Conservation (phyloP, 2,329 filamentous ascomycete species). For the Fusarium sambucinum region DNA sequence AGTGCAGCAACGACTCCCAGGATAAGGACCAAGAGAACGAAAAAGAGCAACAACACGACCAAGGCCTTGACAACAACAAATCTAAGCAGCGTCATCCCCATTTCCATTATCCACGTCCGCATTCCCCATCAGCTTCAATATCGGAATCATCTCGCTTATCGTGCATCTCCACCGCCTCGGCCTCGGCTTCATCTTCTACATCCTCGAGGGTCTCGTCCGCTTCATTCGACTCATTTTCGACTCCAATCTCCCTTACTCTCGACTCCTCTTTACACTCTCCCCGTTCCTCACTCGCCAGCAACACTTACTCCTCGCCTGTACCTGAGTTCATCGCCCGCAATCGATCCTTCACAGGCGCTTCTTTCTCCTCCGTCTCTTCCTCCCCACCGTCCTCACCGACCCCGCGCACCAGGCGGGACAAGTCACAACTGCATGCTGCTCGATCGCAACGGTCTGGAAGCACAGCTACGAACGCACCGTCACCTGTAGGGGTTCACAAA, state of each 20-base stretch:
- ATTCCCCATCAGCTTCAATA: conserved; percentile 43
- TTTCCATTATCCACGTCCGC: conserved; percentile 43
- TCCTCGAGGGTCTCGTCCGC: conserved; percentile 41
- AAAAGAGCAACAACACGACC: conserved; percentile 19
- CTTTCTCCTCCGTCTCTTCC: conserved; percentile 29
- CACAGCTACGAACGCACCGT: conserved; percentile 45
- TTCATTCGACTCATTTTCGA: conserved; percentile 40
- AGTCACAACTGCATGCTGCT: conserved; percentile 63
- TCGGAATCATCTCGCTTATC: conserved; percentile 45
- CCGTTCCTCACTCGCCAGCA: conserved; percentile 17
- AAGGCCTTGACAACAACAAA: conserved; percentile 20
- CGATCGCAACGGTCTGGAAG: conserved; percentile 60
- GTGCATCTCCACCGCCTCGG: conserved; percentile 44
- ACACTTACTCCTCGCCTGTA: conserved; percentile 35
- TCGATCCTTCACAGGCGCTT: conserved; percentile 42
- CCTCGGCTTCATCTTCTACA: conserved; percentile 34
- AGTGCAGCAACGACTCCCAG: conserved; percentile 27
- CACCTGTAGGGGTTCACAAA: conserved; percentile 43
- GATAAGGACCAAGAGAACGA: conserved; percentile 21
- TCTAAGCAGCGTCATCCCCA: conserved; percentile 44
- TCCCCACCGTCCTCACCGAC: conserved; percentile 48
- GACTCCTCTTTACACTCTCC: conserved; percentile 31
- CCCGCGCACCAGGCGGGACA: conserved; percentile 59
- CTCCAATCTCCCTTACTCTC: conserved; percentile 38
- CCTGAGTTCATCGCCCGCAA: conserved; percentile 31